Conservation (phyloP, 2,329 filamentous ascomycete genomes). For the Penicillium sp. region DNA sequence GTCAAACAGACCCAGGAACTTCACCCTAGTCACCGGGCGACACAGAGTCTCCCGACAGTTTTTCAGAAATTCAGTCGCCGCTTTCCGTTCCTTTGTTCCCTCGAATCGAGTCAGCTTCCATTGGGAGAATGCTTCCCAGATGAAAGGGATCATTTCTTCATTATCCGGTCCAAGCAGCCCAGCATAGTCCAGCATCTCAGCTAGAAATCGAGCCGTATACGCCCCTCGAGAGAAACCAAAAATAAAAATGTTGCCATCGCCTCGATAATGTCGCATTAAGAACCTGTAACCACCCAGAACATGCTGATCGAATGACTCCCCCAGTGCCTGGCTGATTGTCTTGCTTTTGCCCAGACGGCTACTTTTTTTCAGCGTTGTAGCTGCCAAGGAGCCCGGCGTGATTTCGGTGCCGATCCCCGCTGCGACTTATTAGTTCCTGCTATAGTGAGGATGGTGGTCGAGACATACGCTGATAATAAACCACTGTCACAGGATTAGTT, state of each 20-base stretch:
- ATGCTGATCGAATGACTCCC: constrained; percentile 78
- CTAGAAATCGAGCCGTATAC: constrained; percentile 73
- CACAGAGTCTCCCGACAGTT: constrained; percentile 80
- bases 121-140: constrained; percentile 64
- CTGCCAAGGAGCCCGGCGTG: constrained; percentile 26
- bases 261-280: constrained; percentile 71
- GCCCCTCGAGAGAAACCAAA: constrained; percentile 74
- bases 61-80: constrained; percentile 73
- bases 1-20: constrained; percentile 78
- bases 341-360: constrained; percentile 13
- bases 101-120: constrained; percentile 34
- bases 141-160: constrained; percentile 81
- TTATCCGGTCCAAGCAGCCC: constrained; percentile 79
- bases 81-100: constrained; percentile 28
- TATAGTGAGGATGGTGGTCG: too few relatives aligned
- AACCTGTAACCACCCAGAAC: constrained; percentile 82
- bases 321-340: constrained; percentile 68
- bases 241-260: constrained; percentile 64
- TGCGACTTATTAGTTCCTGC: not conserved
- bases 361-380: constrained; percentile 15
- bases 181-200: constrained; percentile 82
- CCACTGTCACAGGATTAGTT: constrained; percentile 11
- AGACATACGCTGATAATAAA: constrained; percentile 36
- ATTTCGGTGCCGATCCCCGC: constrained; percentile 44
- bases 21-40: constrained; percentile 71